phyloP scores from a whole-genome alignment of 1,284 basidiomycete genomes.

The Mycena citricolor region DNA sequence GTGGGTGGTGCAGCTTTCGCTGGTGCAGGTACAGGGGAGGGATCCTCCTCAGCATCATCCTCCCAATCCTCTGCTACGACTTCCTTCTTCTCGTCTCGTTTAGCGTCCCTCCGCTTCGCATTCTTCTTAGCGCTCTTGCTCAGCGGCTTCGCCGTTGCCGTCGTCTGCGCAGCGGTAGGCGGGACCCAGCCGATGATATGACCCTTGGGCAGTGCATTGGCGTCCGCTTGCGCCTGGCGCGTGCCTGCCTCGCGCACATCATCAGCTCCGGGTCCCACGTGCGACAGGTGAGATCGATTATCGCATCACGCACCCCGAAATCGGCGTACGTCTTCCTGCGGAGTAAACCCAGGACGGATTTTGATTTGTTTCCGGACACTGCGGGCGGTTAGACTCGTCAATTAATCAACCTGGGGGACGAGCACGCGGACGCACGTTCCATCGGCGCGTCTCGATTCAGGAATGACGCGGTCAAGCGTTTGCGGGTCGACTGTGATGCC shows the following conservation, averaged over 20 bases:
- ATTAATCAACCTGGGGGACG: not conserved
- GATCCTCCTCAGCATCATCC: constrained; percentile 62
- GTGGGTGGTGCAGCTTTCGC: constrained; percentile 1
- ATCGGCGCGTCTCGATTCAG: constrained; percentile 80
- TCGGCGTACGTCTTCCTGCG: constrained; percentile 87
- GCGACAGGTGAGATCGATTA: not conserved
- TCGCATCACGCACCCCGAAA: constrained; percentile 65
- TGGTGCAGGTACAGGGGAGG: constrained; percentile 12
- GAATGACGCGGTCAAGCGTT: constrained; percentile 85
- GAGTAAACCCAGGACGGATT: constrained; percentile 91
- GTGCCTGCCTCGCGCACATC: constrained; percentile 35
- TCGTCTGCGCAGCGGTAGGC: constrained; percentile 39
- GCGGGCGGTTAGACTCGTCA: constrained; percentile 7
- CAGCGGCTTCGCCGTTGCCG: constrained; percentile 31
- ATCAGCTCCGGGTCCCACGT: too few species aligned
- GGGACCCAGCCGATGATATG: constrained; percentile 78
- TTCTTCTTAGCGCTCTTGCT: constrained; percentile 78
- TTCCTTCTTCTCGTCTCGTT: constrained; percentile 52
- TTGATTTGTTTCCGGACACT: constrained; percentile 89
- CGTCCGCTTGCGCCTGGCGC: constrained; percentile 71
- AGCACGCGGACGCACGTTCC: constrained; percentile 70
- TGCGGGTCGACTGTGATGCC: constrained; percentile 85
- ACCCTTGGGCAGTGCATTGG: constrained; percentile 63
- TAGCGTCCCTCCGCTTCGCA: constrained; percentile 70
- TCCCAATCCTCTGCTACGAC: constrained; percentile 73